These are phyloP conservation scores for Beauveria sp. DNA, from an alignment of 2,329 filamentous ascomycete species.

Conservation along the genomic window DNA sequence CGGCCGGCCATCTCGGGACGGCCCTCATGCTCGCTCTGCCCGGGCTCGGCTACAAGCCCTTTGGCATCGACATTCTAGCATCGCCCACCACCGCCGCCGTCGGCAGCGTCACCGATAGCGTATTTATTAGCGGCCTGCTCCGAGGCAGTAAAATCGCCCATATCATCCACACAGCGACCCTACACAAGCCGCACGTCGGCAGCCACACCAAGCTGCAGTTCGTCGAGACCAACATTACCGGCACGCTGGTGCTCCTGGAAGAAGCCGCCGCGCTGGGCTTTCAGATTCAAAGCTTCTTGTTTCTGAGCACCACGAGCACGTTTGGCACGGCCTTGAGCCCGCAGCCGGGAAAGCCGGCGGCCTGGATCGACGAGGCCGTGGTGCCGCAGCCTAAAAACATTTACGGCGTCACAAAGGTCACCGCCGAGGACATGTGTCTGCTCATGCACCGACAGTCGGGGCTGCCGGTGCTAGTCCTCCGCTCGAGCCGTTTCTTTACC, in stretches of 20 bases:
- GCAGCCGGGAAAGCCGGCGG: conserved; percentile 27
- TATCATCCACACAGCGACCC: conserved; percentile 36
- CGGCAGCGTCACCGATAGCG: conserved; percentile 30
- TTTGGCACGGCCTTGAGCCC: conserved; percentile 35
- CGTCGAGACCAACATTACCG: conserved; percentile 36
- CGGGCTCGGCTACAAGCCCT: conserved; percentile 28
- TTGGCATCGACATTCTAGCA: conserved; percentile 37
- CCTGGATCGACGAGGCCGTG: conserved; percentile 36
- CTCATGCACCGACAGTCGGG: conserved; percentile 31
- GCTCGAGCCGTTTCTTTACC: conserved; percentile 41
- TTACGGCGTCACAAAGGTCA: conserved; percentile 41
- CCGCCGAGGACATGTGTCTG: conserved; percentile 40
- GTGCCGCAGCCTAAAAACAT: conserved; percentile 38
- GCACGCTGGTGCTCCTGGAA: conserved; percentile 35
- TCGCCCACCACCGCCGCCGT: conserved; percentile 28
- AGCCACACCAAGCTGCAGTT: conserved; percentile 36
- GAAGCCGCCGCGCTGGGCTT: conserved; percentile 22
- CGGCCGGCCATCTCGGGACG: conserved; percentile 37
- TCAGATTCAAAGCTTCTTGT: conserved; percentile 33
- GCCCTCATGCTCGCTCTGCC: conserved; percentile 38
- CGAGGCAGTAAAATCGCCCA: conserved; percentile 26
- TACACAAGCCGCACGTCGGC: conserved; percentile 40
- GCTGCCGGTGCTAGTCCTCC: conserved; percentile 35
- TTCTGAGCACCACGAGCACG: conserved; percentile 37
- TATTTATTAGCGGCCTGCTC: conserved; percentile 26